These are phyloP conservation scores for Wolfiporia cocos DNA, from an alignment of 1,284 basidiomycete species.

Conservation along the genomic window DNA sequence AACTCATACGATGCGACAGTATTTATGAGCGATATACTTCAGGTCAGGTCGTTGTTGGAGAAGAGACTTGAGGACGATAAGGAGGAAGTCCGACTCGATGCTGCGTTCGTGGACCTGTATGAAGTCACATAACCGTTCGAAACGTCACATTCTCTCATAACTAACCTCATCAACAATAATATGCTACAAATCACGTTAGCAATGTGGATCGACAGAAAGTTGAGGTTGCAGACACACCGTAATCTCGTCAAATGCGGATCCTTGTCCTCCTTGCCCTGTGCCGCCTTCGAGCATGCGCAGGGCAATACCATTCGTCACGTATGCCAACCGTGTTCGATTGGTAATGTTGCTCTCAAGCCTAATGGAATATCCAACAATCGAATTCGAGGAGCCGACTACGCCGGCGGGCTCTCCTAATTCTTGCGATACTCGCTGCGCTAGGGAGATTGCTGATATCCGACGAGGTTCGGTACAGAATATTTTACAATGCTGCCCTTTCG, in stretches of 20 bases:
- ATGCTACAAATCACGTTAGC: constrained; percentile 40
- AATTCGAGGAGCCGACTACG: constrained; percentile 74
- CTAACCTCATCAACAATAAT: constrained; percentile 84
- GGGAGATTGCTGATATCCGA: constrained; percentile 94
- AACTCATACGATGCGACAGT: background rate
- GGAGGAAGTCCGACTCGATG: constrained; percentile 96
- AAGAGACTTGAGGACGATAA: constrained; percentile 93
- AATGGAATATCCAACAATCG: constrained; percentile 94
- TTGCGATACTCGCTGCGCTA: constrained; percentile 92
- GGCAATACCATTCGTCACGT: constrained; percentile 94
- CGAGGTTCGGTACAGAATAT: constrained; percentile 97
- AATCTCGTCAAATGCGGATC: constrained; percentile 87
- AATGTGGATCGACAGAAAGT: background rate
- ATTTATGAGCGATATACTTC: constrained; percentile 44
- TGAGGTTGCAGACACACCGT: constrained; percentile 47
- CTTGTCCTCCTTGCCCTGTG: constrained; percentile 55
- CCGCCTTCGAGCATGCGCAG: constrained; percentile 92
- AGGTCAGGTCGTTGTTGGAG: constrained; percentile 76
- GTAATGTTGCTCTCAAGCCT: constrained; percentile 88
- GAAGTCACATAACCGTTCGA: background rate
- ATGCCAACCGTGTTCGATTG: constrained; percentile 75
- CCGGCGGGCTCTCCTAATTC: constrained; percentile 88
- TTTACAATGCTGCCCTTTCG: constrained; percentile 80
- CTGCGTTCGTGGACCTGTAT: constrained; percentile 81
- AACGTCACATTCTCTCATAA: constrained; percentile 5